phyloP scores from a whole-genome alignment of 2,329 filamentous ascomycete genomes.

The Tympanopsis confertula region DNA sequence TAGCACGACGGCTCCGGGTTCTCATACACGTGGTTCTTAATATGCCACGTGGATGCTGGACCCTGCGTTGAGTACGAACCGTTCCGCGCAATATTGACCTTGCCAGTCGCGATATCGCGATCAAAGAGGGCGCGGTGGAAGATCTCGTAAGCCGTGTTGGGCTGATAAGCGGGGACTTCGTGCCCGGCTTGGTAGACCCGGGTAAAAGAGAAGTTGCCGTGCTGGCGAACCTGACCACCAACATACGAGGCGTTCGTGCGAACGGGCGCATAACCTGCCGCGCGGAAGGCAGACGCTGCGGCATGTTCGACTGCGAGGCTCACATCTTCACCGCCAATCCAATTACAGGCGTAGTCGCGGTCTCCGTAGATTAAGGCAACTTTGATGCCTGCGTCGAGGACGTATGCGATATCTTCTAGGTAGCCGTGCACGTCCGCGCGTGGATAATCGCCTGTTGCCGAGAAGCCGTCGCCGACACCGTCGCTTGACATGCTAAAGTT shows the following conservation, averaged over 20 bases:
- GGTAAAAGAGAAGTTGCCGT: conserved; percentile 33
- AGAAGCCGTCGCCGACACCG: conserved; percentile 26
- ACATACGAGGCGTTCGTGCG: conserved; percentile 25
- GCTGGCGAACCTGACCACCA: conserved; percentile 31
- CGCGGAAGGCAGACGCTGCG: conserved; percentile 25
- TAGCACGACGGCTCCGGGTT: conserved; percentile 29
- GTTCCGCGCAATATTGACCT: conserved; percentile 20
- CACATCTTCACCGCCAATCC: conserved; percentile 36
- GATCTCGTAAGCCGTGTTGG: conserved; percentile 34
- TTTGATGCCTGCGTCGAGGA: conserved; percentile 39
- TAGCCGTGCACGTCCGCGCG: conserved; percentile 7
- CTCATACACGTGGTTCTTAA: conserved; percentile 28
- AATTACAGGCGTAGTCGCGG: conserved; percentile 38
- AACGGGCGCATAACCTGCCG: conserved; percentile 34
- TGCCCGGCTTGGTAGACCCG: conserved; percentile 34
- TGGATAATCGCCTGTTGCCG: conserved; percentile 12
- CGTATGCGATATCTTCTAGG: conserved; percentile 28
- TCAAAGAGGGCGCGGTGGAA: conserved; percentile 34
- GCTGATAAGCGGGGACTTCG: conserved; percentile 36
- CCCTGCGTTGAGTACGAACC: conserved; percentile 24
- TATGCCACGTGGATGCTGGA: conserved; percentile 22
- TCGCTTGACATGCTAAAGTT: conserved; percentile 34
- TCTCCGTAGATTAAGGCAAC: conserved; percentile 43
- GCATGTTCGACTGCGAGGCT: conserved; percentile 30
- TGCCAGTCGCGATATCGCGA: conserved; percentile 40